Evolutionary conservation across 2,329 filamentous ascomycete genomes (phyloP).

Genomic region (Arthrobotrys conoides): DNA sequence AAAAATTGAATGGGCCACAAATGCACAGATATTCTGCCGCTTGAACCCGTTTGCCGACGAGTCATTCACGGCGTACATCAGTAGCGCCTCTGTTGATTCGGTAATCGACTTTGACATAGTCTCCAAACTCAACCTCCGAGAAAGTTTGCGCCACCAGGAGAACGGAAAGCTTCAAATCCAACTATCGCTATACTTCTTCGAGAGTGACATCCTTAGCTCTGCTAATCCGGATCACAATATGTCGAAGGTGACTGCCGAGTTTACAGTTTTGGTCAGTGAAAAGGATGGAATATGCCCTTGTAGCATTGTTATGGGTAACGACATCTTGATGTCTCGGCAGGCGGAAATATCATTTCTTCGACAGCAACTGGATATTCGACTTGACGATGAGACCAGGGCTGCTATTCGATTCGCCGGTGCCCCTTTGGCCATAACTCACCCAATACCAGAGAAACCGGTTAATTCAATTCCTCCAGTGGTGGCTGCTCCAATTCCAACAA

Average conservation of each 20-base stretch:
- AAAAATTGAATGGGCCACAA: constrained; percentile 96
- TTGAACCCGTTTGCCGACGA: constrained; percentile 87
- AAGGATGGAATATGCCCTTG: constrained; percentile 58
- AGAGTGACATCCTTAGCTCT: constrained; percentile 46
- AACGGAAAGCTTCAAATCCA: constrained; percentile 57
- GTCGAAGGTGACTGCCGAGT: constrained; percentile 57
- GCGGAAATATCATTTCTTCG: constrained; percentile 52
- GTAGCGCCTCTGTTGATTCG: constrained; percentile 90
- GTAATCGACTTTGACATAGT: constrained; percentile 74
- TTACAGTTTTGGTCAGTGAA: constrained; percentile 54
- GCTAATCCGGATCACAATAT: constrained; percentile 31
- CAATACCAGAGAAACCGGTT: constrained; percentile 48
- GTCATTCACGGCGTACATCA: constrained; percentile 70
- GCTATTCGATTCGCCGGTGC: constrained; percentile 56
- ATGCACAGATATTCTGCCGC: constrained; percentile 88
- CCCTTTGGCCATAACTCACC: constrained; percentile 51
- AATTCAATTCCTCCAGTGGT: constrained; percentile 37
- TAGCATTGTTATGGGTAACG: constrained; percentile 58
- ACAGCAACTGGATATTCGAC: constrained; percentile 53
- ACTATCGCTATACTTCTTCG: constrained; percentile 45
- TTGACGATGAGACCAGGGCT: constrained; percentile 57
- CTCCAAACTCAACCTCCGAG: constrained; percentile 54
- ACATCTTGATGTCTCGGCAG: constrained; percentile 54
- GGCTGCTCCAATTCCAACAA: background rate
- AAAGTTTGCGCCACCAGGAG: constrained; percentile 48